These are phyloP conservation scores for Diplodia scrobiculata DNA, from an alignment of 2,329 filamentous ascomycete genomes.

Conservation along the genomic window DNA sequence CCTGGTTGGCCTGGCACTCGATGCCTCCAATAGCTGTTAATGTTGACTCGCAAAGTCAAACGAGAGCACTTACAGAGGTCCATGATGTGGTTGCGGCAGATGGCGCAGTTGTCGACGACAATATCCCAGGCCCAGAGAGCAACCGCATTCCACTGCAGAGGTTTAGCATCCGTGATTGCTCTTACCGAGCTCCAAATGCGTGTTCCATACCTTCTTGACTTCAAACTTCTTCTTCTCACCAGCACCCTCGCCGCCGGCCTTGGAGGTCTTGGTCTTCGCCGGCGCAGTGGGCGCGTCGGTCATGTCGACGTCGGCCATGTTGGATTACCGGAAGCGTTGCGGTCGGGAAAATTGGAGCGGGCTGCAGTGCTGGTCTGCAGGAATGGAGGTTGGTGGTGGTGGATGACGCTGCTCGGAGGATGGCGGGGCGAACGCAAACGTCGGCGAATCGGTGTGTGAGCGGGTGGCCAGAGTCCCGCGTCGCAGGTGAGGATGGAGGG, in stretches of 20 bases:
- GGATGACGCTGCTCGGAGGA: constrained; percentile 5
- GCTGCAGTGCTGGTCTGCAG: background rate
- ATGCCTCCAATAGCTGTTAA: constrained; percentile 63
- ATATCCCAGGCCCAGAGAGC: constrained; percentile 99
- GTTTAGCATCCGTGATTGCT: background rate
- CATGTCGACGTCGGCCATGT: constrained; percentile 97
- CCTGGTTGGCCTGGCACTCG: constrained; percentile 98
- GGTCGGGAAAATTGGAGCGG: background rate
- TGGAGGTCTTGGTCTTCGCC: constrained; percentile 56
- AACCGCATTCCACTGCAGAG: constrained; percentile 87
- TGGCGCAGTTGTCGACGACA: constrained; percentile 98
- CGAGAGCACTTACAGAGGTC: constrained; percentile 73
- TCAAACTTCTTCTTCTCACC: constrained; percentile 85
- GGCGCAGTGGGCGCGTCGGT: constrained; percentile 68
- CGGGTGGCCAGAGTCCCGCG: background rate
- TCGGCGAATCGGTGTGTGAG: background rate
- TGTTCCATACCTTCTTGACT: constrained; percentile 82
- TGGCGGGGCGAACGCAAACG: constrained; percentile 1
- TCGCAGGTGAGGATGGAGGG: background rate
- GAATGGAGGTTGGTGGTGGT: constrained; percentile 2
- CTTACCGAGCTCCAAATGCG: background rate
- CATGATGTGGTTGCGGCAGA: constrained; percentile 99
- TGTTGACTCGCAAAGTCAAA: constrained; percentile 28
- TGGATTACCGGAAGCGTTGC: constrained; percentile 30
- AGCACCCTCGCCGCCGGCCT: constrained; percentile 53